Base-by-base conservation (phyloP, 1,284 basidiomycete genomes). In the Ustilago loliicola region DNA sequence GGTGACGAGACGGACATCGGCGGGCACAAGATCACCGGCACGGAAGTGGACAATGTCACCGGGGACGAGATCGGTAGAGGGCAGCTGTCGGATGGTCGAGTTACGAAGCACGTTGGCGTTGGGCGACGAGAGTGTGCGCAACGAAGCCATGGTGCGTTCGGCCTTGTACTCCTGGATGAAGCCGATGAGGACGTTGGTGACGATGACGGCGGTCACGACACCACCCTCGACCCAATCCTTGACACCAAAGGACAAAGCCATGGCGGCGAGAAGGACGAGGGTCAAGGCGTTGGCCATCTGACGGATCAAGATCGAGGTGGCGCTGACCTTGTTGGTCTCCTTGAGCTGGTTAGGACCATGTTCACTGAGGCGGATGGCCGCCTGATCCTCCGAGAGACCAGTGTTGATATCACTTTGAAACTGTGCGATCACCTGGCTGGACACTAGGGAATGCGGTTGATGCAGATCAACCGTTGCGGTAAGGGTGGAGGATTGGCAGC, bases 141-240 rank as follows among this genome's bases (percentile, higher is more conserved):
- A 75, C 27, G 81, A 83, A 23, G 81, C 80, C 74, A 84, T 79
- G 59, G 80, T 82, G n/a, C 73, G 60, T 54, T 84, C 82, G 4
- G 82, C 82, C 64, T 81, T 80, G 61, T 77, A 83, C 67, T 84
- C 82, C 60, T 84, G 82, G 42, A 77, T 64, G 55, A 84, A 84
- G 40, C 81, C 82, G 47, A 84, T 80, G 62, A 72, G 66, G 29
- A 83, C 77, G 55, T 84, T 84, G 70, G 77, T 76, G 51, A 78
- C 62, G 50, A 84, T 81, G 50, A 92, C 89, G 8, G 89, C 90
- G n/a, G 90, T 89, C 72, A 91, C 91, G 57, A 92, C 91, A 61
- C 89, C 90, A 23, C 90, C 91, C 80, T 90, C 90, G 69, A 91
- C 89, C 87, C 89, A 92, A 72, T 90, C 90, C 70, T 73, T 66